Evolutionary conservation across 2,329 filamentous ascomycete species (phyloP).

Genomic region (Fusarium sulawesiense): DNA sequence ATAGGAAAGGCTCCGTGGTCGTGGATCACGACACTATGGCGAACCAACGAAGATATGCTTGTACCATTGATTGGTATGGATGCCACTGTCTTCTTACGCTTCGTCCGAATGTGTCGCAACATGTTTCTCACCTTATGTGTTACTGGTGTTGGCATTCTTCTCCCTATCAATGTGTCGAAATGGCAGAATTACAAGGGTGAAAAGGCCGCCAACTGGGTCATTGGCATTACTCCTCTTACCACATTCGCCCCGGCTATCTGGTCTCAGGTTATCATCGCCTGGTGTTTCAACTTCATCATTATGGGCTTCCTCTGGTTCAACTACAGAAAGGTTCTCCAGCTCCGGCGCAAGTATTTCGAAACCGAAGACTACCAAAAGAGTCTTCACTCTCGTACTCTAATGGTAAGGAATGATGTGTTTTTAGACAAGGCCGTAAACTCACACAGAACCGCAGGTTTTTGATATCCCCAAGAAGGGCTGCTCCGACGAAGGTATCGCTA

Average conservation of each 20-base stretch:
- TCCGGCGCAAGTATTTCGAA: conserved; percentile 85
- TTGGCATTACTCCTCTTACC: conserved; percentile 69
- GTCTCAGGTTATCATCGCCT: conserved; percentile 69
- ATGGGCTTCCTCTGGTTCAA: conserved; percentile 90
- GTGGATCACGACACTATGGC: conserved; percentile 84
- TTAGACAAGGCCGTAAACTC: neutral
- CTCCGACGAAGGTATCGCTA: conserved; percentile 87
- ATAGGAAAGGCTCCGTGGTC: conserved; percentile 88
- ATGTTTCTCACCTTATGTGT: conserved; percentile 81
- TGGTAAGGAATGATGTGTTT: conserved; percentile 59
- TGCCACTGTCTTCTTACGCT: conserved; percentile 88
- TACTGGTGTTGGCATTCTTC: conserved; percentile 79
- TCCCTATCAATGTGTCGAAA: too few species aligned
- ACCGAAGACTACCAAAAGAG: conserved; percentile 89
- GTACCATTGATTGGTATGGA: conserved; percentile 90
- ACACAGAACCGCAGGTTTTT: conserved; percentile 69
- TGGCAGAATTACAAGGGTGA: conserved; percentile 38
- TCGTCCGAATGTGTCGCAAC: conserved; percentile 90
- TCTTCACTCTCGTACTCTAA: conserved; percentile 78
- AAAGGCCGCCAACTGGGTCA: conserved; percentile 58
- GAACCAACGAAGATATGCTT: conserved; percentile 80
- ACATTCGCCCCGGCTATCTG: conserved; percentile 66
- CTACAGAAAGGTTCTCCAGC: conserved; percentile 76
- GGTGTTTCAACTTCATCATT: conserved; percentile 78
- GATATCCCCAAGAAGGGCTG: conserved; percentile 83